Evolutionary conservation across 2,329 filamentous ascomycete genomes (phyloP), one percentile per base, ranked within the genome.

Genomic region (Chaetomiaceae sp.): DNA sequence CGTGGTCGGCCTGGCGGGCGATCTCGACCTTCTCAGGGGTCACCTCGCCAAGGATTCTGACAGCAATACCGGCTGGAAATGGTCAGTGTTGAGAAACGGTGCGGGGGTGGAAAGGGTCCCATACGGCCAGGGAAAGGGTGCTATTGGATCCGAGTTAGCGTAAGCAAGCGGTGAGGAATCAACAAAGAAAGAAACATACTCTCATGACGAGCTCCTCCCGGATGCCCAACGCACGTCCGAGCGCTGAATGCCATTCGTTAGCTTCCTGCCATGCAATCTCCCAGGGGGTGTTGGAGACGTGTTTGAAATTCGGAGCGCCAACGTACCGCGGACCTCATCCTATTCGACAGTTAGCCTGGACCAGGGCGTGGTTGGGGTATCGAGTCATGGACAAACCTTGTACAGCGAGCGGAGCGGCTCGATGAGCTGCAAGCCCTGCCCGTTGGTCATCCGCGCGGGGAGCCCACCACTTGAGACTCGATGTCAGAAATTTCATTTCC

Each of bases 11-110:
- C 65, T 86, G 74, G n/a, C 87, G 73, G 2, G 82, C 88, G 56
- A 95, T 93, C 49, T 82, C 81, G 14, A 96, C 85, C 37, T 86
- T 81, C 65, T 91, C 86, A 2, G 76, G 77, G 1, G 88, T 95
- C 13, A 96, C 84, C 60, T 95, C 90, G 31, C 91, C 91, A 1
- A 96, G 73, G 54, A 96, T 85, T 47, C 88, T 79, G 59, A 93
- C 87, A 13, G 80, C 89, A 54, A 95, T 82, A 45, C 70, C 78
- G 0, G 74, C 53, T 55, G 21, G 27, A 8, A 23, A 5, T 5
- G 10, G 49, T 55, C 30, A 55, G 53, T 44, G 4, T 5, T 41
- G 25, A 17, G 13, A 19, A 19, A 37, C 7, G 1, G 25, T 30
- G 33, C 3, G 13, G 8, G 25, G 30, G 14, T n/a, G 12, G 17